phyloP scores from a whole-genome alignment of 139 green algal species.

The Gonium pectorale region DNA sequence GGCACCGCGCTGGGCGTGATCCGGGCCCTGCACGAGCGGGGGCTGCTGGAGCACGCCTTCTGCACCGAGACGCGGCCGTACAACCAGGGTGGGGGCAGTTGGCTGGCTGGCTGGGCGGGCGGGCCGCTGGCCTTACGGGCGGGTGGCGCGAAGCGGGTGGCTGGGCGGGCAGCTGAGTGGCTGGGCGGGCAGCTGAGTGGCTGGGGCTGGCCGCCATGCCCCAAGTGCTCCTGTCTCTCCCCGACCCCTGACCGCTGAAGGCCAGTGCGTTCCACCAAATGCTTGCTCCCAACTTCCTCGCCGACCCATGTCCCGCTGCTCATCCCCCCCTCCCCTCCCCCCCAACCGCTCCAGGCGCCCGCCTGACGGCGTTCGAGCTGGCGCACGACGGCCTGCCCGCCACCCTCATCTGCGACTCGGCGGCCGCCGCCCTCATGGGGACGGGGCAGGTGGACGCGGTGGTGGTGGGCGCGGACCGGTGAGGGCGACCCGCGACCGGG shows the following conservation, averaged over 20 bases:
- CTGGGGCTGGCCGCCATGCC: no score
- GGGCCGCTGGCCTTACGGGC: no score
- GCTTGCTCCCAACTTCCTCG: no score
- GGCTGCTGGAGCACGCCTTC: conserved; percentile 85
- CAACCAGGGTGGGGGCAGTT: conserved; percentile 85
- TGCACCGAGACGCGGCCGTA: conserved; percentile 95
- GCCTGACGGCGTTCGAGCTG: conserved; percentile 97
- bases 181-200: no score
- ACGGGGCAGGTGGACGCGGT: conserved; percentile 88
- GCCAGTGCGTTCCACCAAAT: no score
- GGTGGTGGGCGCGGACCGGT: conserved; percentile 93
- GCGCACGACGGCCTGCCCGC: conserved; percentile 90
- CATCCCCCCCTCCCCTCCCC: neutral
- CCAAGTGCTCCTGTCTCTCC: no score
- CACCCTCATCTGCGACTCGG: conserved; percentile 93
- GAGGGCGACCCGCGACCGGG: no score
- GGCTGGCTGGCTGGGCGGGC: neutral
- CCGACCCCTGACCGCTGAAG: no score
- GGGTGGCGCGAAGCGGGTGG: no score
- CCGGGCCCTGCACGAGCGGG: conserved; percentile 80
- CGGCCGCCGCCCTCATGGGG: conserved; percentile 87
- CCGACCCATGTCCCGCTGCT: no score
- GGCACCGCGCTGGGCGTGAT: conserved; percentile 96
- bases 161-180: no score
- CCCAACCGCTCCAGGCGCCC: conserved; percentile 70